These are phyloP conservation scores for Petunia hybrid DNA, from an alignment of 305 asterid genomes.

Conservation along the genomic window DNA sequence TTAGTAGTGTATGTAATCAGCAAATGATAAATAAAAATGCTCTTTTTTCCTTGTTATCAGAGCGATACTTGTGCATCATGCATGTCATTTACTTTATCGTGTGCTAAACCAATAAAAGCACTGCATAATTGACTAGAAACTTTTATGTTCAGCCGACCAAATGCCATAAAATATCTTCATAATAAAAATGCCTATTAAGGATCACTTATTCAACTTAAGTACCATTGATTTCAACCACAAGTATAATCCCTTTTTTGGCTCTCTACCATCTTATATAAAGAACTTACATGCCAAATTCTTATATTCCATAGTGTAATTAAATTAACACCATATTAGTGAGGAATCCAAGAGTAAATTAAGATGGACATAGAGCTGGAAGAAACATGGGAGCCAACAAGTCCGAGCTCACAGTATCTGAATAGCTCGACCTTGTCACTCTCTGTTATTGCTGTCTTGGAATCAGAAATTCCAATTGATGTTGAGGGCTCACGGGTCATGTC, in stretches of 20 bases:
- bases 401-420: slow-evolving; percentile 77
- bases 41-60: too few species aligned
- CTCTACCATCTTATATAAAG: neutral
- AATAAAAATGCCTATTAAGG: too few species aligned
- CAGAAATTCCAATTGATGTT: slow-evolving; percentile 47
- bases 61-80: too few species aligned
- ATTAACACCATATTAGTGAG: too few species aligned
- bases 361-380: slow-evolving; percentile 11
- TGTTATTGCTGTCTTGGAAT: slow-evolving; percentile 63
- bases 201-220: too few species aligned
- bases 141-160: neutral
- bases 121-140: neutral
- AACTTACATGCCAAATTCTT: neutral
- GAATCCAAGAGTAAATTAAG: neutral
- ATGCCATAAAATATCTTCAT: neutral
- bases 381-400: slow-evolving; percentile 71
- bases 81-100: too few species aligned
- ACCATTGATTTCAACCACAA: too few species aligned
- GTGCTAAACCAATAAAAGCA: too few species aligned
- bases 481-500: slow-evolving; percentile 46
- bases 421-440: slow-evolving; percentile 72
- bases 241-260: neutral
- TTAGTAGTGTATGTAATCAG: too few species aligned
- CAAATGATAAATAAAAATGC: too few species aligned
- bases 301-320: neutral